A percentile compares a stretch with the other conserved stretches of the same genome.
Conservation (phyloP, 306 rosid species). For the Rosa multiflora region DNA sequence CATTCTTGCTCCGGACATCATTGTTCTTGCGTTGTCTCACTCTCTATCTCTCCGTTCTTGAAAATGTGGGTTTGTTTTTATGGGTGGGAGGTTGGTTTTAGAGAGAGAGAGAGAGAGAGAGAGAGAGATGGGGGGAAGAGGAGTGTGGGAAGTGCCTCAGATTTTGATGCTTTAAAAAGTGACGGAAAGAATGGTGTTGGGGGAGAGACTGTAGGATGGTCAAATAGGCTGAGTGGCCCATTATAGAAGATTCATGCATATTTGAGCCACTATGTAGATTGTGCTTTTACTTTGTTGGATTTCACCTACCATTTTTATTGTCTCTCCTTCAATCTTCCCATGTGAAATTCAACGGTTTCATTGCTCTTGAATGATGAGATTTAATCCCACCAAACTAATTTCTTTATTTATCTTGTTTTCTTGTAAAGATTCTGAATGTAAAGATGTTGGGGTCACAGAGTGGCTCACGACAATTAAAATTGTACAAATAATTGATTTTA, state of each 20-base stretch:
- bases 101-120: conserved; percentile 7
- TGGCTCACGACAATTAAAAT: not conserved
- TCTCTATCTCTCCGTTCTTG: not conserved
- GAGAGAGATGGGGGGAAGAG: not conserved
- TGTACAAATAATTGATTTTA: not conserved
- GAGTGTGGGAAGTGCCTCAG: conserved; percentile 10
- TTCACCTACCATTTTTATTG: not conserved
- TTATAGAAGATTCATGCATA: not conserved
- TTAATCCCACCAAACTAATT: conserved; percentile 2
- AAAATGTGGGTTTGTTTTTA: not conserved
- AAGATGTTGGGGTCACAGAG: not conserved
- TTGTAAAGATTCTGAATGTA: not conserved
- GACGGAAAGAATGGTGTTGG: conserved; percentile 6
- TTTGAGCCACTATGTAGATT: conserved; percentile 8
- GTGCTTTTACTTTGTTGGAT: not conserved
- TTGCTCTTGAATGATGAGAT: not conserved
- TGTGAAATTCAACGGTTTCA: not conserved
- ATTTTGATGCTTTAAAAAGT: conserved; percentile 11
- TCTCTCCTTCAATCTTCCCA: not conserved
- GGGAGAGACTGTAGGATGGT: conserved; percentile 12
- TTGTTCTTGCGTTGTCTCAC: not conserved
- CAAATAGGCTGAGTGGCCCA: conserved; percentile 10
- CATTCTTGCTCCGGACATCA: conserved; percentile 2
- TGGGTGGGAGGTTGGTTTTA: not conserved
- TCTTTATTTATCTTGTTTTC: not conserved